phyloP scores from a whole-genome alignment of 495 filamentous ascomycete genomes.

The Talaromyces ruber region DNA sequence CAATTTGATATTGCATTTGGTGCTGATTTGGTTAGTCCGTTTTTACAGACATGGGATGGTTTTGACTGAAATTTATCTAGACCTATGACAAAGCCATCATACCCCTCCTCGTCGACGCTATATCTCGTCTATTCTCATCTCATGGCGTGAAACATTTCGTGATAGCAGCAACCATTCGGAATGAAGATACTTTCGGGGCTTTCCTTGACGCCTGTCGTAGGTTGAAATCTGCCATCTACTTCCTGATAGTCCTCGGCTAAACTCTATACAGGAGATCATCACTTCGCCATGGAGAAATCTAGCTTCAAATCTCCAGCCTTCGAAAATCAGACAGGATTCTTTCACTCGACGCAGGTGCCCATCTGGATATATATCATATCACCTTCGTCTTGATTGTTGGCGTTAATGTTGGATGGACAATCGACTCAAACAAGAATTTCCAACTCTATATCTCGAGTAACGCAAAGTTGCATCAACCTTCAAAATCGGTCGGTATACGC shows the following conservation, averaged over 20 bases:
- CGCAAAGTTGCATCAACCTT: neutral
- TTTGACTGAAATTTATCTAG: slow-evolving; percentile 20
- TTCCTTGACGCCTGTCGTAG: slow-evolving; percentile 52
- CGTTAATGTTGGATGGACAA: neutral
- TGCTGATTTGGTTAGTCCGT: slow-evolving; percentile 37
- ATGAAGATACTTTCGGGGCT: slow-evolving; percentile 49
- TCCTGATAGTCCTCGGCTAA: neutral
- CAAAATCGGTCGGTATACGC: neutral
- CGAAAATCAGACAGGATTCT: slow-evolving; percentile 48
- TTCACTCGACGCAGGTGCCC: slow-evolving; percentile 43
- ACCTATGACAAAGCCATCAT: slow-evolving; percentile 57
- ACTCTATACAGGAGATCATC: neutral
- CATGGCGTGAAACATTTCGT: slow-evolving; percentile 40
- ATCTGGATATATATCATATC: slow-evolving; percentile 36
- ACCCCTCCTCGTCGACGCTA: slow-evolving; percentile 47
- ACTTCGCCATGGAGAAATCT: neutral
- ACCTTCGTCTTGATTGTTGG: neutral
- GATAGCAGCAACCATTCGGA: slow-evolving; percentile 54
- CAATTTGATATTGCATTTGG: slow-evolving; percentile 41
- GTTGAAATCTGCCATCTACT: slow-evolving; percentile 9
- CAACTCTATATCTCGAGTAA: neutral
- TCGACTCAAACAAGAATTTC: neutral
- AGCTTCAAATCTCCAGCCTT: slow-evolving; percentile 23
- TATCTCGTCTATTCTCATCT: slow-evolving; percentile 44
- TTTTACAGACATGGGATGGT: neutral